Evolutionary conservation across 768 basidiomycete species (phyloP).

Genomic region (Termitomyces sp.): DNA sequence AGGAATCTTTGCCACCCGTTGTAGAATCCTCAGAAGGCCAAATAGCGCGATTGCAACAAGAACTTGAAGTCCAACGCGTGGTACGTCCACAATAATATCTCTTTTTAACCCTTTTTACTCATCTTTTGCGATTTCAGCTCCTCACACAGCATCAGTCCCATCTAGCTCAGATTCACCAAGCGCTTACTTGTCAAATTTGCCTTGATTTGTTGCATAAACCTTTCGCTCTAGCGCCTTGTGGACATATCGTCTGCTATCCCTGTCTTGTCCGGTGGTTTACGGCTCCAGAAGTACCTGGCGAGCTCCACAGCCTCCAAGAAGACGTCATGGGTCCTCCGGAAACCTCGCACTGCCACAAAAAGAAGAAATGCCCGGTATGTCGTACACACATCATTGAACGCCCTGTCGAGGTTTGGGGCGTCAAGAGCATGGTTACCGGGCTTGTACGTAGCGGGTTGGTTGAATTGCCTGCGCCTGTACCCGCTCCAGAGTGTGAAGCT

Average conservation of each 20-base stretch:
- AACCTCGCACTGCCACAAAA: slow-evolving; percentile 40
- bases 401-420: slow-evolving; percentile 65
- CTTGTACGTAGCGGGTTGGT: slow-evolving; percentile 51
- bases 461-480: slow-evolving; percentile 21
- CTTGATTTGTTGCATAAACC: slow-evolving; percentile 69
- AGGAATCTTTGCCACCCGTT: slow-evolving; percentile 15
- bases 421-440: slow-evolving; percentile 58
- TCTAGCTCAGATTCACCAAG: slow-evolving; percentile 50
- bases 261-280: slow-evolving; percentile 80
- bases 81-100: slow-evolving; percentile 22
- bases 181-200: slow-evolving; percentile 75
- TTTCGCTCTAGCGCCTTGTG: slow-evolving; percentile 70
- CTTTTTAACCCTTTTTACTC: neutral
- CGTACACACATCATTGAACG: slow-evolving; percentile 52
- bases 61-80: slow-evolving; percentile 32
- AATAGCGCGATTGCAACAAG: slow-evolving; percentile 36
- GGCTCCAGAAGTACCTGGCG: slow-evolving; percentile 23
- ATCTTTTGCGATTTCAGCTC: slow-evolving; percentile 26
- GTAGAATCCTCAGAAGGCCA: slow-evolving; percentile 16
- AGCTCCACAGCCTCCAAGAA: slow-evolving; percentile 13
- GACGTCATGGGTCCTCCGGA: slow-evolving; percentile 28
- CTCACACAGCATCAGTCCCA: slow-evolving; percentile 48
- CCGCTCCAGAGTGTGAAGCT: slow-evolving; percentile 11
- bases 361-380: slow-evolving; percentile 73
- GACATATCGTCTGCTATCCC: slow-evolving; percentile 63